phyloP scores from a whole-genome alignment of 1,284 basidiomycete genomes.

The Sphagnurus paluster region DNA sequence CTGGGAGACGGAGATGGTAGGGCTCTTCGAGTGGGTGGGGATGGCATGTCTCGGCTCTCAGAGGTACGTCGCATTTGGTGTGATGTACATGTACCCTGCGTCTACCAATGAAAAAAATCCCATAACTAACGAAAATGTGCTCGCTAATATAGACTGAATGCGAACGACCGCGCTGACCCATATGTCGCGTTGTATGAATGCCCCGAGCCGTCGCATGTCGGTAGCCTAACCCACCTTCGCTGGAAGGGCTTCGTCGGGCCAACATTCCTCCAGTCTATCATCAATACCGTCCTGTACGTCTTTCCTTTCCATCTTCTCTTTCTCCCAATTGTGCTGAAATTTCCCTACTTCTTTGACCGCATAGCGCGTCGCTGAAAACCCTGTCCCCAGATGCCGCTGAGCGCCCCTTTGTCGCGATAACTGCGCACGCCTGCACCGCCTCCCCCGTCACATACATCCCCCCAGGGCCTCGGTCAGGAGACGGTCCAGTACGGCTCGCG shows the following conservation, averaged over 20 bases:
- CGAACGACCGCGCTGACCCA: conserved; percentile 45
- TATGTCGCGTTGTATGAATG: conserved; percentile 48
- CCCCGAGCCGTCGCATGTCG: conserved; percentile 43
- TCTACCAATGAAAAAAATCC: too few species aligned
- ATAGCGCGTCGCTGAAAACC: conserved; percentile 10
- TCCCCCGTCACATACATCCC: conserved; percentile 26
- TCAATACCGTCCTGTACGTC: conserved; percentile 45
- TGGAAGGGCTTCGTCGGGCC: conserved; percentile 61
- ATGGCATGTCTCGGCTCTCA: conserved; percentile 52
- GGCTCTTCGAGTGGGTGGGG: conserved; percentile 70
- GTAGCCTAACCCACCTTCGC: conserved; percentile 47
- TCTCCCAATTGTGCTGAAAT: not conserved
- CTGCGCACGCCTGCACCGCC: conserved; percentile 36
- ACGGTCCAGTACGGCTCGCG: conserved; percentile 37
- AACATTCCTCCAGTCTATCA: conserved; percentile 47
- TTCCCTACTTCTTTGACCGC: not conserved
- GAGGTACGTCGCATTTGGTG: too few species aligned
- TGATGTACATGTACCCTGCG: too few species aligned
- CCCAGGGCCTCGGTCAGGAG: conserved; percentile 1
- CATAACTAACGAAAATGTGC: conserved; percentile 1
- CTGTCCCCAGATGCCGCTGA: conserved; percentile 6
- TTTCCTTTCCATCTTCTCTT: not conserved
- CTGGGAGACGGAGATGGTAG: conserved; percentile 44
- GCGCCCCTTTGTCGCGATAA: conserved; percentile 30
- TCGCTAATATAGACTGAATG: conserved; percentile 32